These are phyloP conservation scores for Geoglossum glabrum DNA, from an alignment of 495 filamentous ascomycete genomes.

Conservation along the genomic window DNA sequence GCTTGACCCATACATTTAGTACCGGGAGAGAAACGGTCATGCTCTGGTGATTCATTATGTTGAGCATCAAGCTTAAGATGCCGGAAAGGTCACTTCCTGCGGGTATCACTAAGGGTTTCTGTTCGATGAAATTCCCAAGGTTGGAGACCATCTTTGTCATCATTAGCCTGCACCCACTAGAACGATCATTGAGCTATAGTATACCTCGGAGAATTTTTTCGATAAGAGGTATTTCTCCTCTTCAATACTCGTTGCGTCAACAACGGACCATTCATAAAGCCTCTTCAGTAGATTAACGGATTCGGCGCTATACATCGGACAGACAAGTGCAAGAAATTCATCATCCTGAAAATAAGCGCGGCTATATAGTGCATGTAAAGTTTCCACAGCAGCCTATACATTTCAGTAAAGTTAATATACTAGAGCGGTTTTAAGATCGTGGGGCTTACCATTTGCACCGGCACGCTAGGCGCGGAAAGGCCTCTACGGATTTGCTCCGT, in stretches of 20 bases:
- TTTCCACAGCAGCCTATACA: constrained; percentile 57
- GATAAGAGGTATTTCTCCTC: constrained; percentile 79
- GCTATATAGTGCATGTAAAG: constrained; percentile 61
- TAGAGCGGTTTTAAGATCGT: not conserved
- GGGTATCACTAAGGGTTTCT: constrained; percentile 41
- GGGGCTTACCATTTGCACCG: constrained; percentile 50
- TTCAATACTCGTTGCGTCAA: constrained; percentile 61
- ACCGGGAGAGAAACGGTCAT: constrained; percentile 82
- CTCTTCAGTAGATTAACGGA: constrained; percentile 51
- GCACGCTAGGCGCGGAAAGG: constrained; percentile 49
- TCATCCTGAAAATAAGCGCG: constrained; percentile 53
- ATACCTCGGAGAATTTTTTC: constrained; percentile 85
- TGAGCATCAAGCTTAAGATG: constrained; percentile 61
- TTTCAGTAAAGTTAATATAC: constrained; percentile 9
- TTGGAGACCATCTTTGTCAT: constrained; percentile 52
- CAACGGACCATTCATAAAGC: constrained; percentile 64
- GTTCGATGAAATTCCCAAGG: constrained; percentile 63
- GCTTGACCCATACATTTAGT: constrained; percentile 70
- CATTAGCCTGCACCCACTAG: not conserved
- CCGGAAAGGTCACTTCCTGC: constrained; percentile 45
- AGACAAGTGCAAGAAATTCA: constrained; percentile 59
- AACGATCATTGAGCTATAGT: constrained; percentile 1
- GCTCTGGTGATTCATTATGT: constrained; percentile 64
- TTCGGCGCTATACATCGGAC: constrained; percentile 52
- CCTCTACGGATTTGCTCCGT: constrained; percentile 54